phyloP scores from a whole-genome alignment of 148 eudicot species.

The Silene conica region DNA sequence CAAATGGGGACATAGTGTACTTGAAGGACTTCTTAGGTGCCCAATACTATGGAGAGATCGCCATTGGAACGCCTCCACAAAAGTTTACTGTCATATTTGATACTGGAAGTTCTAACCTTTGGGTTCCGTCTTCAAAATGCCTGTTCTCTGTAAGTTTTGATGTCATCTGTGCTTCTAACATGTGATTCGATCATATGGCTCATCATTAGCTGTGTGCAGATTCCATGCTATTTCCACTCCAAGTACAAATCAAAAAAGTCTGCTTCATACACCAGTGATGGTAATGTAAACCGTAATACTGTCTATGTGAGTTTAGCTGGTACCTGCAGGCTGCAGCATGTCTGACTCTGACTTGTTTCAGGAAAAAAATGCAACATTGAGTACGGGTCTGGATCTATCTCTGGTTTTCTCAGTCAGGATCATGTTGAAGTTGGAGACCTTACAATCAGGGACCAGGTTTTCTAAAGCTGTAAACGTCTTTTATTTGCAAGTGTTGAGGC shows the following conservation, averaged over 20 bases:
- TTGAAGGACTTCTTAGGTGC: conserved; percentile 82
- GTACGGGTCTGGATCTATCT: conserved; percentile 69
- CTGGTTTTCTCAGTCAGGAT: conserved; percentile 80
- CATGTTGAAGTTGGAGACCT: conserved; percentile 62
- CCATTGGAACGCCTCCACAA: conserved; percentile 28
- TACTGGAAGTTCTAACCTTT: conserved; percentile 19
- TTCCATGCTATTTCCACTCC: conserved; percentile 74
- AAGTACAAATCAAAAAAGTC: conserved; percentile 66
- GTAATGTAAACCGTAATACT: conserved; percentile 31
- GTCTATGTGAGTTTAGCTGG: not conserved
- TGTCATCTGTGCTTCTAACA: conserved; percentile 4
- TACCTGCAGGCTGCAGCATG: not conserved
- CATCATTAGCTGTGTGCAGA: conserved; percentile 37
- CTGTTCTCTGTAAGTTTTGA: conserved; percentile 65
- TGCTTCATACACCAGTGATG: conserved; percentile 50
- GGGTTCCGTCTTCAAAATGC: conserved; percentile 94
- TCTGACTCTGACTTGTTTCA: conserved; percentile 22
- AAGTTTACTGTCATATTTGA: no score
- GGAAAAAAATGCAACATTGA: conserved; percentile 49
- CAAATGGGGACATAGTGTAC: conserved; percentile 48
- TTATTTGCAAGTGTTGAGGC: not conserved
- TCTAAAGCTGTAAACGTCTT: conserved; percentile 7
- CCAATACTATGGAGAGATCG: conserved; percentile 85
- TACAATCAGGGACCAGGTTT: conserved; percentile 62
- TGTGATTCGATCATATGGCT: conserved; percentile 13